Base-by-base conservation (phyloP, 345 rosid species). In the Stellera chamaejasme region DNA sequence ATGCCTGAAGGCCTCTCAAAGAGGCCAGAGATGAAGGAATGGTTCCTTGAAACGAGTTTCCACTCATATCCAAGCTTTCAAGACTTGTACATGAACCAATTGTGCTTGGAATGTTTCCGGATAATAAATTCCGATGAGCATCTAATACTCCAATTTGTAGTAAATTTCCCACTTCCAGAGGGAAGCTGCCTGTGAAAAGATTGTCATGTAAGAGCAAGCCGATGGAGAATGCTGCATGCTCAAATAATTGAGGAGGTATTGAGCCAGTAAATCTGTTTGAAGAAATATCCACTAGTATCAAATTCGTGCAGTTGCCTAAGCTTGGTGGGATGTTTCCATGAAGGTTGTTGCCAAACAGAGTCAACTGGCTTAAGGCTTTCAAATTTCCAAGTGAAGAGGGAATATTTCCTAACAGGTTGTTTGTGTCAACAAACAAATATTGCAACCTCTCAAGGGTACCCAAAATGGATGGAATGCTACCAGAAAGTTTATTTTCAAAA, bases 21-120 rank as follows among this genome's bases (percentile, higher is more conserved):
- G 56, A 57, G 58, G 65, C 27, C 3, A 79, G 50, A 4, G 75
- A 69, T 0, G 54, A 11, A 15, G 84, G 73, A n/a, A 79, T 66
- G 25, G 27, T 2, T 0, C 77, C 76, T 28, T 48, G 53, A 3
- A 75, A 73, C 3, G 43, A 52, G 45, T 75, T 75, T 0, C 48
- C 55, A 0, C 9, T 36, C 66, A 73, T 1, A 13, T 10, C 0
- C 10, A 74, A 59, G 10, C 5, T 0, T 23, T 56, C 61, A 52
- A 76, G 41, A 7, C 10, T 44, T 27, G 15, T 11, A 45, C 79
- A 79, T 13, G 16, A 46, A 5, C 72, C 75, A 10, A 76, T 55
- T 2, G 41, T 55, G 11, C 8, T 1, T 2, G 79, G 81, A 61
- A 76, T 4, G 2, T 48, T 43, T 10, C 61, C 55, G 3, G 48